phyloP scores from a whole-genome alignment of 306 rosid species.

The Ochetophila trinervis region DNA sequence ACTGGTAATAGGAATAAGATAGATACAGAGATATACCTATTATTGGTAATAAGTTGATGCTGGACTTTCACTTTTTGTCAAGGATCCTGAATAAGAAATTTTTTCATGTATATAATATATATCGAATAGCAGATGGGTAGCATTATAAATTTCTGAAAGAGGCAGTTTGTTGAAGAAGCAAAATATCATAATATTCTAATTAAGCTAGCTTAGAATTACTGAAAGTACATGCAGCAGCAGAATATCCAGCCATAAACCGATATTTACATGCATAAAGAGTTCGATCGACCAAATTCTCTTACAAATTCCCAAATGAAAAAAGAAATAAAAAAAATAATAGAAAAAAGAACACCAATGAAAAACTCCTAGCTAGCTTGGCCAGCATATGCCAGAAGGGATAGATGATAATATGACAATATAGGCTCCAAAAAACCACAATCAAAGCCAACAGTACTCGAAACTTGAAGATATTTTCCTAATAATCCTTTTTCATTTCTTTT shows the following conservation, averaged over 20 bases:
- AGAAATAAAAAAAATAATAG: not conserved
- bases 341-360: too few species aligned
- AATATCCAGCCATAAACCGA: slow-evolving; percentile 4
- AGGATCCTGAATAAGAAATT: too few species aligned
- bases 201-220: not conserved
- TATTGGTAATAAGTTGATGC: too few species aligned
- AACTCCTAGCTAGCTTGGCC: not conserved
- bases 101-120: too few species aligned
- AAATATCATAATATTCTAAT: too few species aligned
- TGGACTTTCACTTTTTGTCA: too few species aligned
- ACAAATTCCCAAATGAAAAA: slow-evolving; percentile 14
- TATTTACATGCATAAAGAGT: not conserved
- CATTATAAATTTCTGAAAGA: too few species aligned
- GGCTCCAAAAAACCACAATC: not conserved
- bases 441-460: not conserved
- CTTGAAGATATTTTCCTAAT: slow-evolving; percentile 4
- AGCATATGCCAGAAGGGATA: slow-evolving; percentile 15
- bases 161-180: too few species aligned
- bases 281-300: slow-evolving; percentile 14
- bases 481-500: slow-evolving; percentile 11
- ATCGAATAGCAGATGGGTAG: too few species aligned
- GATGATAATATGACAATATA: not conserved
- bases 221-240: not conserved
- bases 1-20: too few species aligned
- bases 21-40: too few species aligned